phyloP scores from a whole-genome alignment of 345 rosid species.

The Populus pruinosa region DNA sequence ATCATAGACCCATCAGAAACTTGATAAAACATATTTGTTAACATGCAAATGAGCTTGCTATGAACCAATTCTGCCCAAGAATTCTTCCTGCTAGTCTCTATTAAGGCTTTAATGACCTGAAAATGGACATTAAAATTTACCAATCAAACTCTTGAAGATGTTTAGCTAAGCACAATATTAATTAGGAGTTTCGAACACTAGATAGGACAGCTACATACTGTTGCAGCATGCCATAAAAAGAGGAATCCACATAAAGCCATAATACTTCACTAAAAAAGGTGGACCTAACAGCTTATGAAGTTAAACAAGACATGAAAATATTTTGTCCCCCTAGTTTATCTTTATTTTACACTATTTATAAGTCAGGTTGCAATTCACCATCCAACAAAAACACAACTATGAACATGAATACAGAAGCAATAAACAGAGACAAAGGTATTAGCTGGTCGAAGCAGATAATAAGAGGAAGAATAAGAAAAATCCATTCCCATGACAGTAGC shows the following conservation, averaged over 20 bases:
- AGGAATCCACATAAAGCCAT: background rate
- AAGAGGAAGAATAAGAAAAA: background rate
- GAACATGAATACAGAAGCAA: background rate
- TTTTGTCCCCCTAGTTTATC: background rate
- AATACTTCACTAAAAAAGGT: background rate
- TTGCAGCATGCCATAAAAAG: background rate
- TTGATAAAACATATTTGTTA: slow-evolving; percentile 84
- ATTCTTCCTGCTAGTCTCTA: slow-evolving; percentile 67
- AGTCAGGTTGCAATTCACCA: too few relatives aligned
- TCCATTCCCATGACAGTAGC: background rate
- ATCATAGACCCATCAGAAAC: slow-evolving; percentile 51
- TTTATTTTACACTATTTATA: too few relatives aligned
- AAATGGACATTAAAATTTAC: slow-evolving; percentile 7
- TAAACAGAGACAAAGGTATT: background rate
- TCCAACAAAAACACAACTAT: too few relatives aligned
- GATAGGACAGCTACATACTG: background rate
- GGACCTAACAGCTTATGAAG: background rate
- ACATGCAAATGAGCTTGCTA: slow-evolving; percentile 83
- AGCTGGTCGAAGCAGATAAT: background rate
- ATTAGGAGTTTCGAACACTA: background rate
- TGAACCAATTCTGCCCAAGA: slow-evolving; percentile 98
- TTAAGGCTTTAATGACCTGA: slow-evolving; percentile 82
- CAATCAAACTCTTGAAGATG: background rate
- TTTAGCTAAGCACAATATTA: background rate
- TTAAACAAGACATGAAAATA: background rate